Base-by-base conservation (phyloP, 2,329 filamentous ascomycete genomes). In the Diplocarpon mali region DNA sequence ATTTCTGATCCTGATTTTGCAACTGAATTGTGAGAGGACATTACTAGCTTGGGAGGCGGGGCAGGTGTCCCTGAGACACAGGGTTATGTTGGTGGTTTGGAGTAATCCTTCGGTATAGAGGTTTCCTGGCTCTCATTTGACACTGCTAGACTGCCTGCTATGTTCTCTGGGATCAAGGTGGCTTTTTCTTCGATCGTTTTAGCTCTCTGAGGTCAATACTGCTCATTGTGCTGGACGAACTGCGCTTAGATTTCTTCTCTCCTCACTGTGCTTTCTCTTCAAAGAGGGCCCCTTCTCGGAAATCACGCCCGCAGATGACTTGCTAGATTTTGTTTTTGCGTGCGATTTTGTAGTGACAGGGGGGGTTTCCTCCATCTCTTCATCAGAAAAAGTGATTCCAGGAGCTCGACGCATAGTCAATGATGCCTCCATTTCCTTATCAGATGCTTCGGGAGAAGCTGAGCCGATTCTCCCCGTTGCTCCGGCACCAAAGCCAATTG, bases 401-500 rank as follows among this genome's bases (percentile, higher is more conserved):
- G 32, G 24, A 11, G 11, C 32, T 46, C 38, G 2, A 40, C 16
- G 47, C 24, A 44, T 36, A 7, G 40, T 38, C 8, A 39, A 20
- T 32, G 46, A 15, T 16, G 35, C 10, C 11, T 14, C 24, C 34
- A 42, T 45, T 12, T 56, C 50, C 31, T 48, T 47, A 39, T 59
- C 55, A 11, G 54, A 55, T 6, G 37, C 47, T 27, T 47, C 53
- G 17, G 45, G 45, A 35, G 48, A 46, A 28, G 38, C 44, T 17
- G 49, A 51, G 17, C 57, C 72, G 54, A 68, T 63, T 14, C 47
- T 64, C 20, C 64, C 70, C 27, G 60, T 61, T 27, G 64, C 64
- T 20, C 67, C 68, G 10, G 56, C 47, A 4, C 69, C 69, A 51
- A 71, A 71, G 12, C 83, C 83, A 36, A 82, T 73, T 1, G 83